Percentiles rank a stretch among this genome's conserved stretches.
Conservation (phyloP, 192 early-diverging fungal genomes). For the Pecoramyces ruminantium region DNA sequence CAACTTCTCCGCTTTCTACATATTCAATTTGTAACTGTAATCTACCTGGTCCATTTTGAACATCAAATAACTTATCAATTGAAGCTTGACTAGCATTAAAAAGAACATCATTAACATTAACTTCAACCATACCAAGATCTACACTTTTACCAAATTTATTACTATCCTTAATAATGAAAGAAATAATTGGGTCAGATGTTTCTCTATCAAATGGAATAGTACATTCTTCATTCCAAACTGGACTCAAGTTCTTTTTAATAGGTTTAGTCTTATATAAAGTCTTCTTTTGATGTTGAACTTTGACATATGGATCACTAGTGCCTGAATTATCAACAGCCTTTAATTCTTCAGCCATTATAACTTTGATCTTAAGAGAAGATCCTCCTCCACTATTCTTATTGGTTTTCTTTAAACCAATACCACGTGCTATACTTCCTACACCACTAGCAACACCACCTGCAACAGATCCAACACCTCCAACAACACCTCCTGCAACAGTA, state of each 20-base stretch:
- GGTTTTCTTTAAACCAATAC: conserved; percentile 4
- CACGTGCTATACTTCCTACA: conserved; percentile 6
- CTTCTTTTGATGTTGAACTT: conserved; percentile 36
- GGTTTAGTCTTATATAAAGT: conserved; percentile 43
- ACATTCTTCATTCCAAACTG: conserved; percentile 49
- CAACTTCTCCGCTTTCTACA: neutral
- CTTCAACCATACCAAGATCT: conserved; percentile 41
- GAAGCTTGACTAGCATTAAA: neutral
- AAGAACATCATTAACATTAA: conserved; percentile 16
- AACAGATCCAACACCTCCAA: conserved; percentile 14
- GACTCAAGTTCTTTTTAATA: conserved; percentile 55
- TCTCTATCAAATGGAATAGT: conserved; percentile 14
- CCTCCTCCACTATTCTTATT: conserved; percentile 3
- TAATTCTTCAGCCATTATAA: conserved; percentile 26
- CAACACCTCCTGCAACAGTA: conserved; percentile 4
- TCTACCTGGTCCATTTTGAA: neutral
- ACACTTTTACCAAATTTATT: conserved; percentile 23
- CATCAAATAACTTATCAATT: neutral
- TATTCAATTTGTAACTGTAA: neutral
- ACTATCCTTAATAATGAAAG: neutral
- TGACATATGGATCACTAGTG: conserved; percentile 55
- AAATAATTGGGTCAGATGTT: conserved; percentile 1
- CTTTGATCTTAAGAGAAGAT: conserved; percentile 9
- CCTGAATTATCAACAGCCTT: conserved; percentile 36
- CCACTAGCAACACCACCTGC: conserved; percentile 6